Evolutionary conservation across 805 yeast species (phyloP).

Genomic region (Metschnikowia colocasiae): DNA sequence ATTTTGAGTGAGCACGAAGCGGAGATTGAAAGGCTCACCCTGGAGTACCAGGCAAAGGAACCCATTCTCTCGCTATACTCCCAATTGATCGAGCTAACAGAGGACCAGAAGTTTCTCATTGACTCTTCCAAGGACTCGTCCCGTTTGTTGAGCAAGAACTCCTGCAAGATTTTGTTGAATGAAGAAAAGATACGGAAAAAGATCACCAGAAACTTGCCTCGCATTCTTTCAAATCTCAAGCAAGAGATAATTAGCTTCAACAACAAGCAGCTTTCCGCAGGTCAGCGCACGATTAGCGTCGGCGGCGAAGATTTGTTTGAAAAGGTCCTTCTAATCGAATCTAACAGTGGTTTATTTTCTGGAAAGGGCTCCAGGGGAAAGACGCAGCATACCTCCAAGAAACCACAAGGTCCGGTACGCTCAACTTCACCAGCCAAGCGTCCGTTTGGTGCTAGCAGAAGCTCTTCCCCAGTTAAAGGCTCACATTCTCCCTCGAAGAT

Average conservation of each 20-base stretch:
- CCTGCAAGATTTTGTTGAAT: slow-evolving; percentile 70
- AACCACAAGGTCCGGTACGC: background rate
- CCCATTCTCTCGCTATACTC: slow-evolving; percentile 56
- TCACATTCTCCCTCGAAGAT: slow-evolving; percentile 12
- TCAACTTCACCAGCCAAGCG: slow-evolving; percentile 10
- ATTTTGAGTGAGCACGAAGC: slow-evolving; percentile 60
- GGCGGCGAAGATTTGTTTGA: slow-evolving; percentile 49
- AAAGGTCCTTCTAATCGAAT: slow-evolving; percentile 32
- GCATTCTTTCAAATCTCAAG: slow-evolving; percentile 50
- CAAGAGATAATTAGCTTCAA: slow-evolving; percentile 49
- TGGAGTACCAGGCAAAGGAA: slow-evolving; percentile 46
- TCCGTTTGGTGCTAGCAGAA: slow-evolving; percentile 5
- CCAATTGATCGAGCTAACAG: slow-evolving; percentile 50
- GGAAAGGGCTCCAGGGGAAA: slow-evolving; percentile 8
- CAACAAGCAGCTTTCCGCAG: slow-evolving; percentile 20
- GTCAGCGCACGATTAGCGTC: slow-evolving; percentile 29
- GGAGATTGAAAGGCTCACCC: slow-evolving; percentile 53
- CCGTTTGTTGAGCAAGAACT: slow-evolving; percentile 67
- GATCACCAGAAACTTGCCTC: slow-evolving; percentile 66
- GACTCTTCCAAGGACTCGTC: slow-evolving; percentile 78
- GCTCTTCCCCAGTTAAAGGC: slow-evolving; percentile 11
- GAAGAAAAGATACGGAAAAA: slow-evolving; percentile 77
- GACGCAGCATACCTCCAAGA: background rate
- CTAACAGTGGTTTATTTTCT: slow-evolving; percentile 9
- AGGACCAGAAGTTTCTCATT: slow-evolving; percentile 59